Conservation (phyloP, 1,284 basidiomycete genomes). For the Austroboletus novae-zelandiae region DNA sequence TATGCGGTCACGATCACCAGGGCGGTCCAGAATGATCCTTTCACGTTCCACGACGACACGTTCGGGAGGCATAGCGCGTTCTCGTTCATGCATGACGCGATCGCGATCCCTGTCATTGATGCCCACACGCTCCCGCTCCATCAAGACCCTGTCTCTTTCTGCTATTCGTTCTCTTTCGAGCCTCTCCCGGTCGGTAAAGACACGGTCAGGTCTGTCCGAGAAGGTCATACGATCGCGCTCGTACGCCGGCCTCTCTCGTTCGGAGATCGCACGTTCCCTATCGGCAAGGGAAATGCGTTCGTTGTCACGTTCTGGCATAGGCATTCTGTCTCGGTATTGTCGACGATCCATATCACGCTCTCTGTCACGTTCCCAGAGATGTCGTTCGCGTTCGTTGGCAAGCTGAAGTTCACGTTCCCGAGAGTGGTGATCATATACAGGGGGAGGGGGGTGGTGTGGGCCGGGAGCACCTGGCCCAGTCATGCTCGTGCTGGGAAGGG, state of each 20-base stretch:
- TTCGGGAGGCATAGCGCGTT: slow-evolving; percentile 18
- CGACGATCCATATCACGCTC: slow-evolving; percentile 29
- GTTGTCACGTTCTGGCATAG: slow-evolving; percentile 20
- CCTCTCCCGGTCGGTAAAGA: slow-evolving; percentile 22
- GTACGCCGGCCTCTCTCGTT: slow-evolving; percentile 23
- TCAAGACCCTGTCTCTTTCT: slow-evolving; percentile 21
- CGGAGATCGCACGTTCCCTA: slow-evolving; percentile 23
- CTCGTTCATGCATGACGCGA: slow-evolving; percentile 23
- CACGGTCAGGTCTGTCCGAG: slow-evolving; percentile 18
- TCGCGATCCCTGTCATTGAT: slow-evolving; percentile 23
- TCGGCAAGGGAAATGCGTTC: slow-evolving; percentile 17
- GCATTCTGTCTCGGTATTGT: slow-evolving; percentile 25
- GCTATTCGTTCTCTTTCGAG: slow-evolving; percentile 21
- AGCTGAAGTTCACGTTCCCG: slow-evolving; percentile 25
- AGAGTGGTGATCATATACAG: slow-evolving; percentile 17
- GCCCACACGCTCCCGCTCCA: slow-evolving; percentile 24
- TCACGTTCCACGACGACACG: slow-evolving; percentile 24
- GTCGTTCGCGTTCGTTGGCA: slow-evolving; percentile 28
- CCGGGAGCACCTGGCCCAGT: slow-evolving; percentile 23
- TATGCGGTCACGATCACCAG: slow-evolving; percentile 23
- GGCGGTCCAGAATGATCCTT: slow-evolving; percentile 14
- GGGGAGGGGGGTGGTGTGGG: slow-evolving; percentile 17
- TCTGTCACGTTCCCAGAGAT: slow-evolving; percentile 30
- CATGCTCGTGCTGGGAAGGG: slow-evolving; percentile 1
- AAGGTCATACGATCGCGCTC: slow-evolving; percentile 27